Conservation (phyloP, 140 eudicot species). For the Erigeron philadelphicus region DNA sequence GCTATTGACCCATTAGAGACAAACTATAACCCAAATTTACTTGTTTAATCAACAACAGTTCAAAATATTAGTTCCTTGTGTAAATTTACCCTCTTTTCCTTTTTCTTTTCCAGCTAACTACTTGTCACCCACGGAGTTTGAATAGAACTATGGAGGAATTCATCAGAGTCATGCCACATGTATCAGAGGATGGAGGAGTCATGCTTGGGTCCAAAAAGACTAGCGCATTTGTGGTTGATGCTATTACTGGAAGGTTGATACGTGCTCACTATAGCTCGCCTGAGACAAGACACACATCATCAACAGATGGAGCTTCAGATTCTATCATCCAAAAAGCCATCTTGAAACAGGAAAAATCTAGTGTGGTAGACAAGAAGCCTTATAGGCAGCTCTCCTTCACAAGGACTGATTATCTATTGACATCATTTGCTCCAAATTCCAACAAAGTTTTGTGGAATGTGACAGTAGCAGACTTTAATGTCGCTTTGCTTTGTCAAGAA, state of each 20-base stretch:
- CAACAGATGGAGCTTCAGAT: constrained; percentile 23
- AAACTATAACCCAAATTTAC: background rate
- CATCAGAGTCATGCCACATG: constrained; percentile 68
- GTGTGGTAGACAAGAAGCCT: constrained; percentile 27
- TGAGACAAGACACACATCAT: constrained; percentile 28
- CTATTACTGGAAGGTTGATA: constrained; percentile 61
- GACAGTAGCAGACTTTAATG: constrained; percentile 65
- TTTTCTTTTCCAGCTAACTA: constrained; percentile 9
- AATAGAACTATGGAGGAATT: constrained; percentile 53
- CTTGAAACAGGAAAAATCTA: constrained; percentile 28
- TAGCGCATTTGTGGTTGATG: constrained; percentile 72
- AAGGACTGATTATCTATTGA: constrained; percentile 69
- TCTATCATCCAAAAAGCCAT: constrained; percentile 25
- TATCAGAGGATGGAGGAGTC: constrained; percentile 78
- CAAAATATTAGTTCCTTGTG: constrained; percentile 2
- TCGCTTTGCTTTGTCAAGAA: constrained; percentile 68
- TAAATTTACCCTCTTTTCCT: background rate
- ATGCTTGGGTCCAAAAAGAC: constrained; percentile 75
- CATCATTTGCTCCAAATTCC: constrained; percentile 55
- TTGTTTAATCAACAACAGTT: background rate
- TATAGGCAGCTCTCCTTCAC: constrained; percentile 61
- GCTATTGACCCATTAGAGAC: background rate
- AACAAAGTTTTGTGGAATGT: constrained; percentile 74
- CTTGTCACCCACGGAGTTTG: constrained; percentile 40
- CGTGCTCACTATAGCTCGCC: constrained; percentile 38